phyloP scores from a whole-genome alignment of 352 stramenopile genomes.

The Globisporangium emineosum region DNA sequence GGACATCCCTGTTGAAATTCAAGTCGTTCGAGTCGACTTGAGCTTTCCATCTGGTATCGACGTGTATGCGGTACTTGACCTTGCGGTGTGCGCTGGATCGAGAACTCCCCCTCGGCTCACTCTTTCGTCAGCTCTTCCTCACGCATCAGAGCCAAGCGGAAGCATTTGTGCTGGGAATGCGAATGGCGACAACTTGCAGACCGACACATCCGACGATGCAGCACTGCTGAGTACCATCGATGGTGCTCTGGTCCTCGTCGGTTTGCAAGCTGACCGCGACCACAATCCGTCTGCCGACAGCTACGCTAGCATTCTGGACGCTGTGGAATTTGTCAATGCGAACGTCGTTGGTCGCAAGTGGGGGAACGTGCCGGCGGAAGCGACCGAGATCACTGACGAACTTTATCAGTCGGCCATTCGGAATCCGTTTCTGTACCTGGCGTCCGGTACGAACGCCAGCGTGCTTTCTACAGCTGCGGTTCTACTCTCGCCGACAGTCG shows the following conservation, averaged over 20 bases:
- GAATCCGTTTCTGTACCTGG: constrained; percentile 14
- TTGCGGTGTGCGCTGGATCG: neutral
- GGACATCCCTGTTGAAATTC: neutral
- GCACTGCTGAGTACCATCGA: constrained; percentile 1
- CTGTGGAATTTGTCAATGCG: constrained; percentile 13
- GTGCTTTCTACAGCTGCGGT: too few species aligned
- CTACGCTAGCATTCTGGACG: constrained; percentile 2
- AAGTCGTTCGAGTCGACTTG: constrained; percentile 6
- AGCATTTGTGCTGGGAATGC: constrained; percentile 11
- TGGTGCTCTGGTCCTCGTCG: neutral
- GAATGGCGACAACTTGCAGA: neutral
- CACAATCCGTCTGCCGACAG: neutral
- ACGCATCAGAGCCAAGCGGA: neutral
- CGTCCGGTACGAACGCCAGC: too few species aligned
- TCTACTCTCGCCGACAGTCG: neutral
- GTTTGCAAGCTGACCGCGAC: neutral
- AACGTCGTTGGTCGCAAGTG: neutral
- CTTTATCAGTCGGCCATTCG: neutral
- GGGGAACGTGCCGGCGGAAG: neutral
- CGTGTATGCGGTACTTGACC: neutral
- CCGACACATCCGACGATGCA: neutral
- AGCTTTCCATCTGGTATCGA: neutral
- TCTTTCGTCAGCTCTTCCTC: neutral
- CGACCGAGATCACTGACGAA: neutral
- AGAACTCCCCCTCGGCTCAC: too few species aligned